Base-by-base conservation (phyloP, 116 monocot genomes). In the Phalaenopsis hybrid region DNA sequence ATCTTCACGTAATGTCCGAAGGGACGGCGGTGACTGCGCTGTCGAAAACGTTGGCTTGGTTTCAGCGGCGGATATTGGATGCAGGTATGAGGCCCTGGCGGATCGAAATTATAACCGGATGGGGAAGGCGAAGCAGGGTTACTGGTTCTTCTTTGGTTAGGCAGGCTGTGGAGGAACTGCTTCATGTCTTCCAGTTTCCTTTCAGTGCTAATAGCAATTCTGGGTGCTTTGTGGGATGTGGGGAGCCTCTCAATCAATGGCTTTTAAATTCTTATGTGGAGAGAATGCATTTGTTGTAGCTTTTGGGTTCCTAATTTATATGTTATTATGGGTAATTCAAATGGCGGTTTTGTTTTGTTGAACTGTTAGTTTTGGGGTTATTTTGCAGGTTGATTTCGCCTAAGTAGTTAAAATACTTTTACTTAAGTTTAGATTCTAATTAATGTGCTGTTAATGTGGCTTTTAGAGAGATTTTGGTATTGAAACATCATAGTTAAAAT, bases 1-100 rank as follows among this genome's bases (percentile, higher is more conserved):
- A 99, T 83, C 92, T 99, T 34, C 99, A 99, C 86, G 86, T 99
- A 49, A 99, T 99, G 99, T 99, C 99, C 0, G 93, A 95, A 75
- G 99, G 99, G 57, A 99, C 99, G 18, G 99, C 99, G 16, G 69
- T 93, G 8, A 94, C 87, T 9, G 99, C 95, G 52, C 33, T 99
- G 61, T 95, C 95, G 16, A 93, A 95, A 77, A 95, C 92, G 0
- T 86, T 99, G 17, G 92, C 99, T 1, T 93, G 93, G 92, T 95
- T 99, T 67, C 91, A 87, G 10, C 91, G 81, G 57, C 76, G 87
- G 78, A 82, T 93, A 49, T 44, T 93, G 1, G 81, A 13, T 2
- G 87, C 92, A 11, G 95, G 95, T 1, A 33, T 52, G 34, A 87
- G 84, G 17, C 89, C 89, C 5, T 65, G 79, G 8, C 33, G 99